A percentile compares a stretch with the other conserved stretches of the same genome.
Evolutionary conservation across 1,139 yeast genomes (phyloP).

Genomic region (Scheffersomyces cryptocercus): DNA sequence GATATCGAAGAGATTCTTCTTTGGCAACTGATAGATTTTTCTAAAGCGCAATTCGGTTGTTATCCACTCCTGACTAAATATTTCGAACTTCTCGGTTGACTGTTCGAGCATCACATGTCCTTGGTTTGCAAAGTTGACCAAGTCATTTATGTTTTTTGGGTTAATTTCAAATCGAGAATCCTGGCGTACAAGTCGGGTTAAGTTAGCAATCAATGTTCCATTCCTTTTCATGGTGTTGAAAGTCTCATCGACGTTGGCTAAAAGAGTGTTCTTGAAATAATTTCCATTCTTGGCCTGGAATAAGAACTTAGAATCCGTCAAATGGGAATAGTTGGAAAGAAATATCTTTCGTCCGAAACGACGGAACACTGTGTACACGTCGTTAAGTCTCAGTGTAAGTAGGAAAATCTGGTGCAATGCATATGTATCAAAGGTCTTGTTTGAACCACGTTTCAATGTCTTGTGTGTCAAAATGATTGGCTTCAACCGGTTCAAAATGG

Average conservation of each 20-base stretch:
- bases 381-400: constrained; percentile 46
- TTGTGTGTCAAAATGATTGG: constrained; percentile 22
- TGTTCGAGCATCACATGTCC: constrained; percentile 22
- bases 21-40: constrained; percentile 33
- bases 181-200: constrained; percentile 51
- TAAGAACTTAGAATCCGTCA: constrained; percentile 41
- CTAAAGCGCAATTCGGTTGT: constrained; percentile 39
- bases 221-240: constrained; percentile 52
- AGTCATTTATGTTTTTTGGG: constrained; percentile 39
- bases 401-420: constrained; percentile 53
- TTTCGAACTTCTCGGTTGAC: constrained; percentile 27
- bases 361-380: constrained; percentile 44
- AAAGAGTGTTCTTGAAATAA: constrained; percentile 27
- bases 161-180: constrained; percentile 39
- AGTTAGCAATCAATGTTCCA: constrained; percentile 51
- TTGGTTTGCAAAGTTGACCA: constrained; percentile 37
- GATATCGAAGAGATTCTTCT: constrained; percentile 20
- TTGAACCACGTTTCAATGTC: constrained; percentile 18
- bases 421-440: constrained; percentile 16
- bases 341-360: constrained; percentile 46
- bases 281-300: constrained; percentile 26
- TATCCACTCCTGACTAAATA: constrained; percentile 39
- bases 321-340: constrained; percentile 40
- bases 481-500: constrained; percentile 28
- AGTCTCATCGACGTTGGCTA: constrained; percentile 42